Evolutionary conservation across 345 rosid genomes (phyloP), one percentile per base, ranked within the genome.

Genomic region (Gossypium stocksii): DNA sequence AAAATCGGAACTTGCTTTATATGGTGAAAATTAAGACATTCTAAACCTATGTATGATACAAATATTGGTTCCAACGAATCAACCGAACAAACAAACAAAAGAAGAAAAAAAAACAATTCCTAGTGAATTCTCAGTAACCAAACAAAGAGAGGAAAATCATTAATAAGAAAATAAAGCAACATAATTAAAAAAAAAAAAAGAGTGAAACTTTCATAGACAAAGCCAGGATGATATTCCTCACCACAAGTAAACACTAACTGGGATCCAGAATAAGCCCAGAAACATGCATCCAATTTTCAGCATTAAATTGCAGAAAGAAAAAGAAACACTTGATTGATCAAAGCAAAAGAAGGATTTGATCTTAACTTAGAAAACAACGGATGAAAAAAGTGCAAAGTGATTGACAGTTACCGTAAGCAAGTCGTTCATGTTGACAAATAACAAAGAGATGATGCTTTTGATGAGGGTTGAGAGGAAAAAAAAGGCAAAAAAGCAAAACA

Each of bases 371-470:
- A 16, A 56, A 51, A 49, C 3, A 20, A 46, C 45, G 7, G 23
- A 63, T 34, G 9, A 65, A 56, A 41, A 0, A 29, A 73, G 69
- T 1, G 5, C 7, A 45, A 51, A 25, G 52, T 7, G 59, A 20
- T 45, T 23, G 56, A 45, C 10, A 20, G 66, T 77, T 73, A 86
- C 85, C 83, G 82, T 73, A 62, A 85, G 85, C 68, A 85, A 69
- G 75, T 85, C 86, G 81, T 85, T 85, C 88, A 85, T 85, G 66
- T 51, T 82, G 67, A 67, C 17, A 71, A 12, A 72, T 48, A 13
- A 38, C 25, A 41, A 56, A 71, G 61, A 19, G 48, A 61, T 7
- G 74, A 27, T 19, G 7, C 54, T 22, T 56, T 71, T 69, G 60
- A 69, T 16, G 14, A 25, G 1, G 16, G 16, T 38, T 34, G 6